phyloP scores from a whole-genome alignment of 2,329 filamentous ascomycete species.

The Nemania bipapillata region DNA sequence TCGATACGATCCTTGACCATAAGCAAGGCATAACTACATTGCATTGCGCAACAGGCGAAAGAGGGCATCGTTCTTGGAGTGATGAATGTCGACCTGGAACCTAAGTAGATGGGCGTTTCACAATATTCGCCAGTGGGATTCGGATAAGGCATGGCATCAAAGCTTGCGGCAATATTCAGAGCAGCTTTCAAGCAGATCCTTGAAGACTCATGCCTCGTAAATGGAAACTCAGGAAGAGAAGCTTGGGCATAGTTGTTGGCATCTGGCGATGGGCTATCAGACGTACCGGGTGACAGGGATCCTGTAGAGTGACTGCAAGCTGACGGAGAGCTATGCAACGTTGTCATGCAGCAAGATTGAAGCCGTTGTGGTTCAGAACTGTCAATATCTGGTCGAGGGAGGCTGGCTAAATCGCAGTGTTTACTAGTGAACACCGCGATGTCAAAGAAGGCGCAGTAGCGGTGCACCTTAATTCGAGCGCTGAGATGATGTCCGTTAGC shows the following conservation, averaged over 20 bases:
- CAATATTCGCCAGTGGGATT: slow-evolving; percentile 54
- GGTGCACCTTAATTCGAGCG: slow-evolving; percentile 63
- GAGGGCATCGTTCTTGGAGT: slow-evolving; percentile 60
- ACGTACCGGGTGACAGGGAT: slow-evolving; percentile 48
- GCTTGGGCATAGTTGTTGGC: slow-evolving; percentile 26
- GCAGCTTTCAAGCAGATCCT: slow-evolving; percentile 62
- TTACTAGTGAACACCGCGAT: slow-evolving; percentile 61
- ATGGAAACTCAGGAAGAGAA: slow-evolving; percentile 52
- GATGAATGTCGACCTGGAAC: slow-evolving; percentile 53
- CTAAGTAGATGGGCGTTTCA: slow-evolving; percentile 52
- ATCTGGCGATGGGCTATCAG: slow-evolving; percentile 46
- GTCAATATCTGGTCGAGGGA: slow-evolving; percentile 42
- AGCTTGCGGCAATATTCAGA: slow-evolving; percentile 60
- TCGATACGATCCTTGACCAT: slow-evolving; percentile 58
- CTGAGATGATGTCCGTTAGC: slow-evolving; percentile 48
- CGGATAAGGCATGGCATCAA: slow-evolving; percentile 60
- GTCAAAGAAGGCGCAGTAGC: slow-evolving; percentile 64
- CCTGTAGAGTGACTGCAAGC: slow-evolving; percentile 42
- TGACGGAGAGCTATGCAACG: slow-evolving; percentile 43
- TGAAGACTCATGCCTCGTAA: slow-evolving; percentile 59
- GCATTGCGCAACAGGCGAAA: slow-evolving; percentile 60
- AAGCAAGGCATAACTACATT: slow-evolving; percentile 58
- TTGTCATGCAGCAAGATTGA: slow-evolving; percentile 53
- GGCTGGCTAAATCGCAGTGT: slow-evolving; percentile 60
- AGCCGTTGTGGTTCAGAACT: slow-evolving; percentile 50